Percentiles rank a stretch among this genome's conserved stretches.
Evolutionary conservation across 1,284 basidiomycete genomes (phyloP).

Genomic region (Puccinia brachypodii): DNA sequence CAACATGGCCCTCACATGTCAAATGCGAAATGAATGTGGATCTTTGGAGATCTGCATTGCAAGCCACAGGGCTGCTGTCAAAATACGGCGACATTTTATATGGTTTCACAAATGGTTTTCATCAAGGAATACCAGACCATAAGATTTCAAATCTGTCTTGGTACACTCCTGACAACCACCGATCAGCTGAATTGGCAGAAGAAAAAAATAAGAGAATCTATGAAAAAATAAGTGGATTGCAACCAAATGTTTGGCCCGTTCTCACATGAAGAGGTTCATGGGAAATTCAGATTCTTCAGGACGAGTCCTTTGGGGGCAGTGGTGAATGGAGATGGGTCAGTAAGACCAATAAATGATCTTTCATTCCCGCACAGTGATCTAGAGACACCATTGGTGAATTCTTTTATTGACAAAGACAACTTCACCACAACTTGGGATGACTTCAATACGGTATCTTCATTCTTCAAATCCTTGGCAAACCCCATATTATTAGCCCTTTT

Average conservation of each 20-base stretch:
- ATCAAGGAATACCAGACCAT: not conserved
- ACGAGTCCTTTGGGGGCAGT: constrained; percentile 7
- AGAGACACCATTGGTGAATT: constrained; percentile 5
- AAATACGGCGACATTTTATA: not conserved
- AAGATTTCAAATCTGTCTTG: not conserved
- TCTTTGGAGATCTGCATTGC: not conserved
- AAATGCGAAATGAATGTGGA: not conserved
- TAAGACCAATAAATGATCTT: constrained; percentile 2
- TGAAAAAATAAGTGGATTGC: not conserved
- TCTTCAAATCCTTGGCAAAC: not conserved
- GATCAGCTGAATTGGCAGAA: not conserved
- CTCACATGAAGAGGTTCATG: not conserved
- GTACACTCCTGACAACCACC: not conserved
- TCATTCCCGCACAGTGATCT: not conserved
- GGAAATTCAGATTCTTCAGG: not conserved
- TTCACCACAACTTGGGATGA: constrained; percentile 26
- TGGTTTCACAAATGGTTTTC: not conserved
- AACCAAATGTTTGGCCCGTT: not conserved
- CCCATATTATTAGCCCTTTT: too few species aligned
- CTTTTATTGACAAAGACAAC: not conserved
- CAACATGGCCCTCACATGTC: not conserved
- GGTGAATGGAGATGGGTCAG: not conserved
- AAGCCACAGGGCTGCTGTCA: not conserved
- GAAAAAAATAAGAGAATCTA: not conserved
- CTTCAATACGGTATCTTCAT: not conserved